Evolutionary conservation across 1,284 basidiomycete species (phyloP), one percentile per base, ranked within the genome.

Genomic region (Ustilago nuda): DNA sequence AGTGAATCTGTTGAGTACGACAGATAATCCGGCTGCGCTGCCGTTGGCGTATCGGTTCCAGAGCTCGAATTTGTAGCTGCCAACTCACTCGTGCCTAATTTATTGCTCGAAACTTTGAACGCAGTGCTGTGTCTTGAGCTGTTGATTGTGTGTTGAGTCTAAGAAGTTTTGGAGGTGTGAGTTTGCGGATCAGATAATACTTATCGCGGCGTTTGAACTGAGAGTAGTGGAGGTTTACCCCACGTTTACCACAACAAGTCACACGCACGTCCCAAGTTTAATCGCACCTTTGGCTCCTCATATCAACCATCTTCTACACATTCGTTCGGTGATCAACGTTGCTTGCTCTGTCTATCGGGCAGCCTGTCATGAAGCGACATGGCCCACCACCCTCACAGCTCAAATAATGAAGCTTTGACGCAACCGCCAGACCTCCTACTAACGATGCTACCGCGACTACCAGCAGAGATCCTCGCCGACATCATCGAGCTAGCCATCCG

Each of bases 11-110:
- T 66, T 84, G 39, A 80, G 83, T 35, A 85, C 82, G 8, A 85
- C 84, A 33, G 84, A 85, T 51, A 85, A 84, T 48, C 84, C 84
- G 7, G 82, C 84, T 2, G 84, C 84, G 4, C 55, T 83, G 56
- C 84, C 84, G 8, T 63, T 85, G 23, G 76, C 82, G 36, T 82
- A 84, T 52, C 73, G 82, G 13, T 73, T 85, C 36, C 82, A 85
- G 67, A 80, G 75, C 56, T 63, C 72, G 27, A 68, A 78, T 27
- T 62, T 70, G 54, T 79, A 72, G 51, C n/a, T 19, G 11, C 43
- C 23, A 27, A 27, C 3, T 13, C 39, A 13, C 13, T n/a, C 7
- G 13, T 17, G 7, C 39, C 13, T 37, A 37, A 9, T 13, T 37
- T 37, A 37, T 37, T 37, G 36, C 36, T 8, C 8, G 9, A 37